These are phyloP conservation scores for Kodamaea sp. DNA, from an alignment of 1,139 yeast genomes.

Conservation along the genomic window DNA sequence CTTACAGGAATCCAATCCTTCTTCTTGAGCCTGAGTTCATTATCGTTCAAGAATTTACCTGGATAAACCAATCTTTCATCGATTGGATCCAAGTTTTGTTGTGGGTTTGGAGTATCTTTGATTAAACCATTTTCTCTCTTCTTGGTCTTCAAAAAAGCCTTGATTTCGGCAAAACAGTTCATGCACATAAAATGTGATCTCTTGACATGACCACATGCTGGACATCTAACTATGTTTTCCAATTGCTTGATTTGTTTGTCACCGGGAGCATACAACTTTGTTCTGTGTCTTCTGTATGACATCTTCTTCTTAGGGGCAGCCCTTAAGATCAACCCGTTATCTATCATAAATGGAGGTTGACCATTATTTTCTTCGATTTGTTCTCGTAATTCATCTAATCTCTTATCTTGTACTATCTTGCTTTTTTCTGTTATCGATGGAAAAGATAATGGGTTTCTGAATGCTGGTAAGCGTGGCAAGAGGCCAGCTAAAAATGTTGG, in stretches of 20 bases:
- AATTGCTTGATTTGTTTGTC: conserved; percentile 74
- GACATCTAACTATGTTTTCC: conserved; percentile 81
- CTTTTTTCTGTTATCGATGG: conserved; percentile 8
- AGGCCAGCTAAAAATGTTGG: conserved; percentile 16
- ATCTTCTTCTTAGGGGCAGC: conserved; percentile 95
- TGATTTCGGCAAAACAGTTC: conserved; percentile 85
- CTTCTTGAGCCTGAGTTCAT: conserved; percentile 41
- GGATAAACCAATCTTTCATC: conserved; percentile 74
- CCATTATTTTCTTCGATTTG: conserved; percentile 27
- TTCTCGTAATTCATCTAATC: conserved; percentile 31
- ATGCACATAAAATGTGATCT: conserved; percentile 88
- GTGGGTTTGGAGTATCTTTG: conserved; percentile 35
- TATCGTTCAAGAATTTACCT: conserved; percentile 52
- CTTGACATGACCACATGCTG: conserved; percentile 91
- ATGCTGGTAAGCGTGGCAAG: conserved; percentile 24
- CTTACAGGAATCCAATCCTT: conserved; percentile 63
- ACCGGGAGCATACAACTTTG: conserved; percentile 78
- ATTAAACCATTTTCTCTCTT: conserved; percentile 25
- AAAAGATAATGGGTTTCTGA: conserved; percentile 9
- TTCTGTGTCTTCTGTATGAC: conserved; percentile 82
- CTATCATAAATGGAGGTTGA: conserved; percentile 37
- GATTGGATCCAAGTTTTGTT: conserved; percentile 54
- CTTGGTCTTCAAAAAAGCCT: conserved; percentile 60
- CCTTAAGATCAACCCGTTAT: conserved; percentile 60
- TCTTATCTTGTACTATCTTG: conserved; percentile 16